Base-by-base conservation (phyloP, 495 filamentous ascomycete species). In the Neurospora tetrasperma region DNA sequence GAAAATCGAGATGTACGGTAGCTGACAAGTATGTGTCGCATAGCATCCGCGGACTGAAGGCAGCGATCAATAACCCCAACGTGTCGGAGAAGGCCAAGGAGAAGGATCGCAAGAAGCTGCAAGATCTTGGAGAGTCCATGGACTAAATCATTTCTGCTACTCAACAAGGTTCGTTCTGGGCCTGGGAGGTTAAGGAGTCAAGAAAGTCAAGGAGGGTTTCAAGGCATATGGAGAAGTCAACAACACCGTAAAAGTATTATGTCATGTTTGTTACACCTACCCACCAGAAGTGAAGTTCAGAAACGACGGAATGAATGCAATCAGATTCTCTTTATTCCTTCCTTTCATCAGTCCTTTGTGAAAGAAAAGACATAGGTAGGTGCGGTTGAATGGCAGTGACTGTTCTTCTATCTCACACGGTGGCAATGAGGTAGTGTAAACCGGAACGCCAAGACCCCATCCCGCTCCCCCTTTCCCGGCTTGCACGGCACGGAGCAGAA, bases 71-170 rank as follows among this genome's bases (percentile, higher is more conserved):
- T 12, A 77, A 77, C 72, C 75, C 75, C 4, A 40, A 77, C 42
- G 75, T 77, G 2, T 77, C 75, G 48, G 74, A 77, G 42, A 74
- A 77, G 54, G 79, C 79, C 6, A 79, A 80, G 71, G 75, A 79
- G n/a, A 71, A 71, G 48, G 78, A 80, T 42, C 74, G 78, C 14
- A 72, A 79, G 75, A 79, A 77, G 71, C 46, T 80, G 69, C 62
- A 70, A 4, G 76, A 77, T 0, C n/a, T 80, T 68, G 78, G 79
- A 46, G 78, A 79, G 73, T 35, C 69, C 12, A 42, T 71, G 11
- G 71, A 77, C 20, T 75, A 12, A 31, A 20, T 5, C 11, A 20
- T 11, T 48, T n/a, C 20, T 48, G 44, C 27, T 10, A 14, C 4
- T 54, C 5, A 7, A 20, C 48, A 59, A 27, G 12, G 48, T 27